A percentile compares a stretch with the other conserved stretches of the same genome.
Conservation (phyloP, 2,329 filamentous ascomycete genomes). For the Pseudogymnoascus sp. region DNA sequence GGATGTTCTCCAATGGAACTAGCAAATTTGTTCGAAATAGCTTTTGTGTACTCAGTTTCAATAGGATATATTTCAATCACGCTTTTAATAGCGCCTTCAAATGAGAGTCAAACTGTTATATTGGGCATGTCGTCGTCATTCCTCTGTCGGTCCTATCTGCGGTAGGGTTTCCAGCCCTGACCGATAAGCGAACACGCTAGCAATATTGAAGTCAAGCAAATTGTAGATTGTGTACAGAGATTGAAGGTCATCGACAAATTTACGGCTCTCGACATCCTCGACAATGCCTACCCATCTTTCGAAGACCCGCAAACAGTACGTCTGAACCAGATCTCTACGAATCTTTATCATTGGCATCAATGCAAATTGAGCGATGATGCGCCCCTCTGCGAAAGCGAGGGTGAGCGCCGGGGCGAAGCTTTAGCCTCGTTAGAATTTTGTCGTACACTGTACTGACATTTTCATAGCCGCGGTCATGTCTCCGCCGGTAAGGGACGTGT, state of each 20-base stretch:
- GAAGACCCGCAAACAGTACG: slow-evolving; percentile 72
- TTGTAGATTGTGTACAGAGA: slow-evolving; percentile 3
- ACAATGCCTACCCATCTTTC: slow-evolving; percentile 66
- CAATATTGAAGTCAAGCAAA: slow-evolving; percentile 6
- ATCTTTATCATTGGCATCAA: slow-evolving; percentile 2
- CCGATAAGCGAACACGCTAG: slow-evolving; percentile 8
- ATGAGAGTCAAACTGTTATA: neutral
- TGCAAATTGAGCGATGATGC: slow-evolving; percentile 9
- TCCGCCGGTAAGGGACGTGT: slow-evolving; percentile 96
- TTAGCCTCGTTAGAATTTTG: slow-evolving; percentile 12
- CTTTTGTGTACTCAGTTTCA: neutral
- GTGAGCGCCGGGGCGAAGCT: slow-evolving; percentile 12
- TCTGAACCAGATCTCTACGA: slow-evolving; percentile 24
- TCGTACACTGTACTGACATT: slow-evolving; percentile 24
- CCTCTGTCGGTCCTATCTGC: neutral
- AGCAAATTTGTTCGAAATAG: neutral
- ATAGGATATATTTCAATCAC: neutral
- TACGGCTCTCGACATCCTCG: slow-evolving; percentile 25
- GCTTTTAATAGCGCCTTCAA: neutral
- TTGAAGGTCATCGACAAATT: slow-evolving; percentile 9
- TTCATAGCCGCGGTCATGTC: slow-evolving; percentile 82
- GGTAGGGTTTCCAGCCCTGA: slow-evolving; percentile 7
- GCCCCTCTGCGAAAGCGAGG: slow-evolving; percentile 1
- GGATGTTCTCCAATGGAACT: neutral
- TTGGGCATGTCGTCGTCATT: neutral